phyloP scores from a whole-genome alignment of 2,329 filamentous ascomycete species.

The Leptographium lundbergii region DNA sequence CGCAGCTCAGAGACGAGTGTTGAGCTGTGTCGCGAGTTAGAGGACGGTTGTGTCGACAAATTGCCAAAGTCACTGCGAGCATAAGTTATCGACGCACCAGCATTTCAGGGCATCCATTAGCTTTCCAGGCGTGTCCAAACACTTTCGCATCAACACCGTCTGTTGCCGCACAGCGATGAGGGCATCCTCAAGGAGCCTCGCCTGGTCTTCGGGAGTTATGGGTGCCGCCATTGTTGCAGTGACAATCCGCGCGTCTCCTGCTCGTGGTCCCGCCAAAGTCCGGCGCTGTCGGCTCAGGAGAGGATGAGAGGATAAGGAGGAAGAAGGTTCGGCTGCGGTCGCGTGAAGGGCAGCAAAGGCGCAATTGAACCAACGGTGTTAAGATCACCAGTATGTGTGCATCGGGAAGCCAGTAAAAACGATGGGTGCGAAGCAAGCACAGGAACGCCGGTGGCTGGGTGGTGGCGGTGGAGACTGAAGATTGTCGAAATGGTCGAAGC shows the following conservation, averaged over 20 bases:
- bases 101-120: slow-evolving; percentile 99
- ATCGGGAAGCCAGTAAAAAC: neutral
- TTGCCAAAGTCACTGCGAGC: neutral
- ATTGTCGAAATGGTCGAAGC: neutral
- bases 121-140: slow-evolving; percentile 91
- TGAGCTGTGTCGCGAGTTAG: slow-evolving; percentile 51
- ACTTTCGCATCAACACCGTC: slow-evolving; percentile 93
- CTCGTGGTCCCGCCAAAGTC: neutral
- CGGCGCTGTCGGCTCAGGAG: neutral
- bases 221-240: slow-evolving; percentile 24
- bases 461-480: neutral
- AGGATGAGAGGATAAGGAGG: neutral
- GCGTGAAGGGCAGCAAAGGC: neutral
- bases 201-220: slow-evolving; percentile 64
- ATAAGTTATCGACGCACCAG: slow-evolving; percentile 51
- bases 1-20: slow-evolving; percentile 97
- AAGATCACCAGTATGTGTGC: neutral
- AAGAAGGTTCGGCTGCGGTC: neutral
- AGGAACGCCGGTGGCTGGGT: neutral
- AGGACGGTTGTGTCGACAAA: neutral
- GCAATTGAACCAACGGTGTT: neutral
- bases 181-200: slow-evolving; percentile 92
- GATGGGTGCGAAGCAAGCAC: neutral
- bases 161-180: slow-evolving; percentile 93
- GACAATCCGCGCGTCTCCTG: neutral